Percentiles rank a stretch among this genome's conserved stretches.
Evolutionary conservation across 768 basidiomycete species (phyloP).

Genomic region (Trametes cinnabarina): DNA sequence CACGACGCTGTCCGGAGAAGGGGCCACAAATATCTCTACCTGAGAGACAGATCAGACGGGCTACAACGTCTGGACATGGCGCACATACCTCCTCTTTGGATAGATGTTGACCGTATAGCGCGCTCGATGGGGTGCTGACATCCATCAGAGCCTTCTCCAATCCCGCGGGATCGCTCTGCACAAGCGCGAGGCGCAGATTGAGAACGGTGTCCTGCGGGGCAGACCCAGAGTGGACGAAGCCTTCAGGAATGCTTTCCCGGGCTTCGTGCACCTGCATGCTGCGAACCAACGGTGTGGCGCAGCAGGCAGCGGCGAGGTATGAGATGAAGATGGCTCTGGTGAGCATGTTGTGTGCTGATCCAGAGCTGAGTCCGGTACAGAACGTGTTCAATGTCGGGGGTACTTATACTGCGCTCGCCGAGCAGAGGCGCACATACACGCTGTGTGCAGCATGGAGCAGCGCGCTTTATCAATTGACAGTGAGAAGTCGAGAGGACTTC

Average conservation of each 20-base stretch:
- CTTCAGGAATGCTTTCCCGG: constrained; percentile 27
- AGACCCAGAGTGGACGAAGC: constrained; percentile 30
- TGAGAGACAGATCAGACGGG: neutral
- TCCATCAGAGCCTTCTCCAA: constrained; percentile 37
- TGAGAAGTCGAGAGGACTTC: constrained; percentile 1
- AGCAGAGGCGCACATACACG: no score
- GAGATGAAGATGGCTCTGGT: constrained; percentile 19
- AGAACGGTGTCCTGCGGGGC: constrained; percentile 33
- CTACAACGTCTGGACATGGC: constrained; percentile 6
- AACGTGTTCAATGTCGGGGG: no score
- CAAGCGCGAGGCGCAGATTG: constrained; percentile 38
- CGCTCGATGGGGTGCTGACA: constrained; percentile 39
- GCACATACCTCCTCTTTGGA: constrained; percentile 36
- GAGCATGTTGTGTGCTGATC: constrained; percentile 17
- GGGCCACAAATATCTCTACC: constrained; percentile 30
- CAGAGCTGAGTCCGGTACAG: neutral
- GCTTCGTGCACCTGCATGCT: constrained; percentile 33
- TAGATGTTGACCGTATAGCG: constrained; percentile 37
- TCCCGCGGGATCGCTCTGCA: constrained; percentile 35
- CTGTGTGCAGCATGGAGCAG: neutral
- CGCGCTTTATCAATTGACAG: neutral
- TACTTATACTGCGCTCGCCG: no score
- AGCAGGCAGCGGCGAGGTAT: constrained; percentile 19
- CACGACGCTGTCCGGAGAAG: constrained; percentile 25
- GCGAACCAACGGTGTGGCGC: constrained; percentile 24